Evolutionary conservation across 75 land plant species (phyloP).

Genomic region (Chamaecyparis obtusa): DNA sequence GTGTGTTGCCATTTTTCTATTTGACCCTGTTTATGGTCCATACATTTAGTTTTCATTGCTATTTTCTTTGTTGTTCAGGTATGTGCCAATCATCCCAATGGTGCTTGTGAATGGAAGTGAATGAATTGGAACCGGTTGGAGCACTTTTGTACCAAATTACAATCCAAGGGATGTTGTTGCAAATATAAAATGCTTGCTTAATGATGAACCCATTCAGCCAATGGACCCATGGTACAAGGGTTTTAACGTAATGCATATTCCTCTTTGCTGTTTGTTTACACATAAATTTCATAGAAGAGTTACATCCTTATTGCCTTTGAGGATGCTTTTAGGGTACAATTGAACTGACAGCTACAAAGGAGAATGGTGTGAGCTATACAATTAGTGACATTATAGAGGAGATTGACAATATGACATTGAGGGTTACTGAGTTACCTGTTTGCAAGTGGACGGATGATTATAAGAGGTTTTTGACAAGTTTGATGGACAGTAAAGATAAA

Average conservation of each 20-base stretch:
- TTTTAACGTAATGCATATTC: conserved; percentile 49
- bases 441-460: conserved; percentile 95
- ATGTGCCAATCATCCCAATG: conserved; percentile 80
- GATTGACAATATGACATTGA: conserved; percentile 70
- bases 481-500: conserved; percentile 53
- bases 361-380: conserved; percentile 61
- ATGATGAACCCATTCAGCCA: conserved; percentile 69
- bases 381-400: conserved; percentile 74
- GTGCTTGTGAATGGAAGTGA: conserved; percentile 98
- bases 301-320: neutral
- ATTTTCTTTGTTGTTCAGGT: conserved; percentile 44
- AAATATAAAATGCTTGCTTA: conserved; percentile 62
- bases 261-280: neutral
- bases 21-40: neutral
- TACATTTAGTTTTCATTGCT: neutral
- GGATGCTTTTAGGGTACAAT: conserved; percentile 59
- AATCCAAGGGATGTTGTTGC: conserved; percentile 93
- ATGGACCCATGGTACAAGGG: conserved; percentile 99
- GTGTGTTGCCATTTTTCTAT: neutral
- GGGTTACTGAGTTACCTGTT: conserved; percentile 82
- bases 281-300: neutral
- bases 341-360: conserved; percentile 75
- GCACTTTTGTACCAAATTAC: conserved; percentile 90
- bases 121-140: conserved; percentile 99
- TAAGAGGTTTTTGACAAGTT: conserved; percentile 70